Conservation (phyloP, 345 rosid genomes). For the Pugionium cornutum region DNA sequence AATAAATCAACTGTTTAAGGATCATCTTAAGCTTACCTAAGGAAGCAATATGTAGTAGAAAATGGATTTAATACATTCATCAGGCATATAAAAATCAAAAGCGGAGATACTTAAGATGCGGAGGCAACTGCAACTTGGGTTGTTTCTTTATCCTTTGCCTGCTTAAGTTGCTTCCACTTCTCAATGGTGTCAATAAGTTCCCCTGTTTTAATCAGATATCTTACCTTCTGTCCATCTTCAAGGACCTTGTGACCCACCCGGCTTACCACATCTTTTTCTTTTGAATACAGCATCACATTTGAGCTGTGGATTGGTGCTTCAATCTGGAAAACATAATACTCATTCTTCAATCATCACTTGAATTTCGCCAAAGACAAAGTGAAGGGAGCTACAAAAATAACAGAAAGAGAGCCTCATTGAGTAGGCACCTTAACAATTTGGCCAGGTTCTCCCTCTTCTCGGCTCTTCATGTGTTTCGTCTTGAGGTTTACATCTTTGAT, state of each 20-base stretch:
- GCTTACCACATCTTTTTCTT: slow-evolving; percentile 73
- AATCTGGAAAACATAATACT: slow-evolving; percentile 53
- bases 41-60: background rate
- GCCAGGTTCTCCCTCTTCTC: slow-evolving; percentile 79
- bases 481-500: slow-evolving; percentile 74
- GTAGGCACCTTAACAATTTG: slow-evolving; percentile 72
- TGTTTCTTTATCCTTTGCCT: slow-evolving; percentile 48
- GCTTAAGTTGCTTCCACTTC: slow-evolving; percentile 81
- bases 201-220: slow-evolving; percentile 83
- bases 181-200: slow-evolving; percentile 73
- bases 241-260: slow-evolving; percentile 82
- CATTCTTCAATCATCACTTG: slow-evolving; percentile 8
- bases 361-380: slow-evolving; percentile 1
- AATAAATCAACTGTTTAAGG: background rate
- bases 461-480: slow-evolving; percentile 87
- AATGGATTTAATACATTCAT: slow-evolving; percentile 20
- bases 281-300: slow-evolving; percentile 87
- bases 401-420: background rate
- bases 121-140: slow-evolving; percentile 53
- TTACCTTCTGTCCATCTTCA: slow-evolving; percentile 65
- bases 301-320: slow-evolving; percentile 98
- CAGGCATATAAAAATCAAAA: background rate
- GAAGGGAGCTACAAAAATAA: background rate
- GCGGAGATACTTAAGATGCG: slow-evolving; percentile 25
- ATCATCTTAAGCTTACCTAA: background rate